These are phyloP conservation scores for Ligustrum vulgare DNA, from an alignment of 257 asterid genomes.

Conservation along the genomic window DNA sequence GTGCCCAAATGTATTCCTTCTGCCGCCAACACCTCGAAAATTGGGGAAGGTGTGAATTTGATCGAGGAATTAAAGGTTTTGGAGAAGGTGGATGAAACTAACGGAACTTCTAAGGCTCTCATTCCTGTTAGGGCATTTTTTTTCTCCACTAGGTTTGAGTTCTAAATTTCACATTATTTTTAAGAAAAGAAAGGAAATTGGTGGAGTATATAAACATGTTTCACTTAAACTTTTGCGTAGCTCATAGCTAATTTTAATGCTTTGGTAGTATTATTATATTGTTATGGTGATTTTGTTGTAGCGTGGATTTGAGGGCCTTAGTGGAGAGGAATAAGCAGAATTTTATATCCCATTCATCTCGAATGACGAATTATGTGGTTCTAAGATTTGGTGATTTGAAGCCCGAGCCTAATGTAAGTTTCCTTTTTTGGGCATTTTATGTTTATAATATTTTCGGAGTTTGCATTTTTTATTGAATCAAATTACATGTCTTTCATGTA, in stretches of 20 bases:
- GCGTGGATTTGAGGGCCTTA: constrained; percentile 86
- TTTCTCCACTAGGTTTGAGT: too few species aligned
- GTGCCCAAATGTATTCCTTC: constrained; percentile 47
- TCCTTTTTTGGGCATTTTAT: not conserved
- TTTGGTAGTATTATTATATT: not conserved
- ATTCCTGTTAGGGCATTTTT: too few species aligned
- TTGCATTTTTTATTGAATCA: not conserved
- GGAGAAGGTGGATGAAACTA: too few species aligned
- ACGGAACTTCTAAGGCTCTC: too few species aligned
- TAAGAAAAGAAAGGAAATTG: too few species aligned
- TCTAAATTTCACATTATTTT: too few species aligned
- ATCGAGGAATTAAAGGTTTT: constrained; percentile 19
- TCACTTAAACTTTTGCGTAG: too few species aligned
- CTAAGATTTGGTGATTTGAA: constrained; percentile 64
- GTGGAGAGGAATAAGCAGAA: constrained; percentile 77
- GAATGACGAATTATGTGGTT: constrained; percentile 93
- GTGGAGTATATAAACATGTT: too few species aligned
- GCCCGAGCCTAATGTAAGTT: constrained; percentile 61
- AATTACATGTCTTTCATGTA: not conserved
- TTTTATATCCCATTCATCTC: constrained; percentile 71
- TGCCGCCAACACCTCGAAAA: constrained; percentile 35
- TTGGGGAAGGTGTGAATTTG: constrained; percentile 31
- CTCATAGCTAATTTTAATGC: not conserved
- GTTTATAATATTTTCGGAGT: not conserved
- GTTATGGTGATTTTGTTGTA: constrained; percentile 32